Conservation (phyloP, 176 grass and related monocot species). For the Aegilops tauschii region DNA sequence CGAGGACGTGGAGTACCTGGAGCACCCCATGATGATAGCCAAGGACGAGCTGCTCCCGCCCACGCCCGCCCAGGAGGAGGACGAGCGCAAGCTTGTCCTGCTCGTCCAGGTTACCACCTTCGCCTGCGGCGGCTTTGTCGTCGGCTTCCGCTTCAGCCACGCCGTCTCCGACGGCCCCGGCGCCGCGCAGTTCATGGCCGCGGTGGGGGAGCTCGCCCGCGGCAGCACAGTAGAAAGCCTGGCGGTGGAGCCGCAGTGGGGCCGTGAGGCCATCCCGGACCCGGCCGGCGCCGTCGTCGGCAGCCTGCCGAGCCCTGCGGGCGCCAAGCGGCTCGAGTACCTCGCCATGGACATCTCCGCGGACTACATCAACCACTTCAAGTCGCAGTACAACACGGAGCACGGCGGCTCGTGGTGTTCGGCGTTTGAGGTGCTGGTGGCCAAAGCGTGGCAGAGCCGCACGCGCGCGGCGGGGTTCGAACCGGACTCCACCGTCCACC, state of each 20-base stretch:
- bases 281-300: conserved; percentile 33
- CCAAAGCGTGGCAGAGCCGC: conserved; percentile 78
- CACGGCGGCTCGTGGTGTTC: conserved; percentile 41
- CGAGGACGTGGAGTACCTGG: conserved; percentile 84
- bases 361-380: conserved; percentile 68
- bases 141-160: conserved; percentile 83
- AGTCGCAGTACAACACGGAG: conserved; percentile 43
- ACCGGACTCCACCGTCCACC: conserved; percentile 40
- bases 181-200: conserved; percentile 69
- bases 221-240: background rate
- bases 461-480: conserved; percentile 56
- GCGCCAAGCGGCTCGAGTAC: conserved; percentile 53
- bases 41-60: conserved; percentile 79
- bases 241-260: conserved; percentile 50
- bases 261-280: conserved; percentile 55
- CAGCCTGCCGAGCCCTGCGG: conserved; percentile 39
- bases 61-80: background rate
- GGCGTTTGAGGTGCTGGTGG: conserved; percentile 81
- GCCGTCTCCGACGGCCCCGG: conserved; percentile 70
- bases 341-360: conserved; percentile 66
- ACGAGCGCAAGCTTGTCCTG: conserved; percentile 48
- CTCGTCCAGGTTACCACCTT: conserved; percentile 91
- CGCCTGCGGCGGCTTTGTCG: conserved; percentile 70
- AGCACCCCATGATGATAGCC: conserved; percentile 78
- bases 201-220: conserved; percentile 58